Base-by-base conservation (phyloP, 345 rosid species). In the Lepidium aucheri region DNA sequence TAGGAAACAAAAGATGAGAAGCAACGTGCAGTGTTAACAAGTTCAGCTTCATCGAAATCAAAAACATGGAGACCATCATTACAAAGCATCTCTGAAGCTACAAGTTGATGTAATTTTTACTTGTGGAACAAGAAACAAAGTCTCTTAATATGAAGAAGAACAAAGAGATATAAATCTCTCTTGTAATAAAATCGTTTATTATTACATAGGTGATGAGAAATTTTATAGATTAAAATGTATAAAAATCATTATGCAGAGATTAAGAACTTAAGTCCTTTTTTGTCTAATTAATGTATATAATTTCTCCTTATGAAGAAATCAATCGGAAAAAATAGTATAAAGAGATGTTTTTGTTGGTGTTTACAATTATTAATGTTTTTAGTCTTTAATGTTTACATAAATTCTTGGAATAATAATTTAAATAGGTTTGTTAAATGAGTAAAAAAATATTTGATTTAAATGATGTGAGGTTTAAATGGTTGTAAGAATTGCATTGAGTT, bases 41-140 rank as follows among this genome's bases (percentile, higher is more conserved):
- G 63, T 70, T 51, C 85, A 15, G 78, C 77, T 38, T 77, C 77
- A 17, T 67, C 72, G 9, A 81, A 82, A 69, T 50, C 91, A 36
- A 93, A 85, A 74, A 68, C 87, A 61, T 93, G 98, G 97, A 83
- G 88, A 56, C 98, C 98, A 14, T 80, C 87, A 20, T 72, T 93
- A 46, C 91, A 85, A 26, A 90, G 97, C 85, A 93, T 93, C 71
- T 82, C 87, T 2, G 98, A 93, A 80, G 76, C 86, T 43, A 81
- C 63, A 2, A 81, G 83, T 75, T 86, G 71, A 84, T 69, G 63
- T 61, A 5, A 46, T 3, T 18, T 65, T 59, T 44, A 15, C 73
- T 54, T 60, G 50, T 26, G 63, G 63, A 44, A 67, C 77, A 67
- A 53, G 63, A 66, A 53, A 53, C 32, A 44, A 6, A 51, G 56